Evolutionary conservation across 192 early-diverging fungal species (phyloP).

Genomic region (Coemansia sp.): DNA sequence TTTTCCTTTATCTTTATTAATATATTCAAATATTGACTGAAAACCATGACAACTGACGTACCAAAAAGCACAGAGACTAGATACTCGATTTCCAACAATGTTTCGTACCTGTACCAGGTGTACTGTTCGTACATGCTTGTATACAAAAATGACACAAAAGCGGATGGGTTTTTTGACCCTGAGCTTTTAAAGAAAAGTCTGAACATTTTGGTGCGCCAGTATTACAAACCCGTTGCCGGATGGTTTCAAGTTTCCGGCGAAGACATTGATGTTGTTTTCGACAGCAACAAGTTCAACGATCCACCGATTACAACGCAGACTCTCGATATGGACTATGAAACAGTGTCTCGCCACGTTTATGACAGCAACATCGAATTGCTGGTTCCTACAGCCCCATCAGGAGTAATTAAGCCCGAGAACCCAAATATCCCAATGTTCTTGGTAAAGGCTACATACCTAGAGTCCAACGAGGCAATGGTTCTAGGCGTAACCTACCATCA

Average conservation of each 20-base stretch:
- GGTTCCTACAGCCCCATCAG: constrained; percentile 20
- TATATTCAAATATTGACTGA: neutral
- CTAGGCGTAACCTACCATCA: constrained; percentile 51
- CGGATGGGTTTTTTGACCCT: constrained; percentile 19
- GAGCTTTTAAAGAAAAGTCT: constrained; percentile 22
- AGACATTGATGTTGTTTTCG: constrained; percentile 34
- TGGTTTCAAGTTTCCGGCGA: constrained; percentile 30
- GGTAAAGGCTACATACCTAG: constrained; percentile 35
- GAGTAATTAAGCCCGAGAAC: constrained; percentile 12
- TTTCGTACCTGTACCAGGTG: constrained; percentile 51
- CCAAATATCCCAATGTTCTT: constrained; percentile 41
- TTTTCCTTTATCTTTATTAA: neutral
- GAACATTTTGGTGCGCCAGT: constrained; percentile 26
- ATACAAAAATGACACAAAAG: constrained; percentile 22
- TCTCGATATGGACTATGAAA: constrained; percentile 19
- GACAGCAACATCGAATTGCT: constrained; percentile 39
- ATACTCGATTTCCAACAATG: constrained; percentile 37
- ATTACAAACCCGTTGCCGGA: constrained; percentile 41
- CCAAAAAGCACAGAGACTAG: constrained; percentile 16
- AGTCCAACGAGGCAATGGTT: constrained; percentile 18
- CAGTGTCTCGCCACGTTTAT: constrained; percentile 13
- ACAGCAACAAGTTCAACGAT: constrained; percentile 34
- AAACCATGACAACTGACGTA: neutral
- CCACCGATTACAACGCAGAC: constrained; percentile 37
- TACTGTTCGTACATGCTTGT: constrained; percentile 52